phyloP scores from a whole-genome alignment of 805 yeast genomes.

The Candida quercuum region DNA sequence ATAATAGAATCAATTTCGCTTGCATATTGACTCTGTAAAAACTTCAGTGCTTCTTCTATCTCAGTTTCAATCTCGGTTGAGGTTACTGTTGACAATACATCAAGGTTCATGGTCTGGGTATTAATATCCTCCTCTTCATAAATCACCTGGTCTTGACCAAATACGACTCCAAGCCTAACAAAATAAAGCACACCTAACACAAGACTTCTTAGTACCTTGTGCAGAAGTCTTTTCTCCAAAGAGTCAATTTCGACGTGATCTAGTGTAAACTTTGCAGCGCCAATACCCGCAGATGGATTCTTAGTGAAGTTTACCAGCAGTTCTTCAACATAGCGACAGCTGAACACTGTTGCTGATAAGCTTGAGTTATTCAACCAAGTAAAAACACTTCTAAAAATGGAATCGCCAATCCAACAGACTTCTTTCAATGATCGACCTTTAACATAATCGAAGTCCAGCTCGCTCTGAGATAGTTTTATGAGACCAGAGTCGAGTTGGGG shows the following conservation, averaged over 20 bases:
- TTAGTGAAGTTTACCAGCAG: constrained; percentile 38
- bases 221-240: constrained; percentile 28
- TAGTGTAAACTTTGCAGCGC: constrained; percentile 4
- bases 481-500: constrained; percentile 73
- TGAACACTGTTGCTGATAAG: constrained; percentile 68
- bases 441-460: constrained; percentile 41
- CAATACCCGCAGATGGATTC: constrained; percentile 12
- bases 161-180: constrained; percentile 39
- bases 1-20: constrained; percentile 17
- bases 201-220: constrained; percentile 45
- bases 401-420: constrained; percentile 47
- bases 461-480: constrained; percentile 40
- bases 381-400: constrained; percentile 47
- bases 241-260: constrained; percentile 2
- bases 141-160: constrained; percentile 53
- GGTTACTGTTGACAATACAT: constrained; percentile 28
- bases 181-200: constrained; percentile 49
- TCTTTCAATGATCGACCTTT: constrained; percentile 31
- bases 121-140: constrained; percentile 75
- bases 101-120: constrained; percentile 54
- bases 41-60: constrained; percentile 29
- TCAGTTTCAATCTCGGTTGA: constrained; percentile 18
- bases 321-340: constrained; percentile 68
- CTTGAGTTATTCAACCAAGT: constrained; percentile 77
- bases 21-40: constrained; percentile 23